phyloP scores from a whole-genome alignment of 2,329 filamentous ascomycete genomes.

The Aspergillus arachidicola region DNA sequence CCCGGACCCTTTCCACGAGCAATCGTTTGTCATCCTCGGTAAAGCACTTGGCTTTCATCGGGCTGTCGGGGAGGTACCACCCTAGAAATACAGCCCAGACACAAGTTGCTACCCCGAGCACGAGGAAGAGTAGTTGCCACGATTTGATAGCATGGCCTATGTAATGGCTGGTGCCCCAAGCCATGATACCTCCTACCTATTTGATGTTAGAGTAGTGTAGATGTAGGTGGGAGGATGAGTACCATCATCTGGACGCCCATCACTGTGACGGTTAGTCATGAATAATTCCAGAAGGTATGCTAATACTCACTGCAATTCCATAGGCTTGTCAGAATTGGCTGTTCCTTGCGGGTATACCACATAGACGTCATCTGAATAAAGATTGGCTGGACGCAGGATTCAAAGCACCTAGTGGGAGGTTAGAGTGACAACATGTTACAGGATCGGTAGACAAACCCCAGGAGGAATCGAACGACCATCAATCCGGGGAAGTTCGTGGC shows the following conservation, averaged over 20 bases:
- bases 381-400: constrained; percentile 39
- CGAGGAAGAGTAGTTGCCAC: constrained; percentile 68
- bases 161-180: constrained; percentile 52
- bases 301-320: constrained; percentile 62
- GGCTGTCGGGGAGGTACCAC: constrained; percentile 63
- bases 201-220: neutral
- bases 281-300: neutral
- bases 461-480: constrained; percentile 14
- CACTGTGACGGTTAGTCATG: constrained; percentile 37
- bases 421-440: constrained; percentile 50
- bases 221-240: neutral
- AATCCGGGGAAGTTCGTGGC: constrained; percentile 43
- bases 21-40: constrained; percentile 63
- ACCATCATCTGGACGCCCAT: constrained; percentile 65
- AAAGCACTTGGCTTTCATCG: constrained; percentile 68
- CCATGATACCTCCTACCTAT: constrained; percentile 65
- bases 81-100: constrained; percentile 52
- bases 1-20: constrained; percentile 58
- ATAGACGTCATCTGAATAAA: constrained; percentile 51
- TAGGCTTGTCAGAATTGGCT: constrained; percentile 63
- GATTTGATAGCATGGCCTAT: constrained; percentile 54
- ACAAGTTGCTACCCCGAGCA: constrained; percentile 56
- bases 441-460: constrained; percentile 11
- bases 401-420: constrained; percentile 21
- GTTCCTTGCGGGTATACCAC: constrained; percentile 70